Percentiles rank a stretch among this genome's conserved stretches.
phyloP scores from a whole-genome alignment of 2,329 filamentous ascomycete genomes.

The Fusarium coffeatum region DNA sequence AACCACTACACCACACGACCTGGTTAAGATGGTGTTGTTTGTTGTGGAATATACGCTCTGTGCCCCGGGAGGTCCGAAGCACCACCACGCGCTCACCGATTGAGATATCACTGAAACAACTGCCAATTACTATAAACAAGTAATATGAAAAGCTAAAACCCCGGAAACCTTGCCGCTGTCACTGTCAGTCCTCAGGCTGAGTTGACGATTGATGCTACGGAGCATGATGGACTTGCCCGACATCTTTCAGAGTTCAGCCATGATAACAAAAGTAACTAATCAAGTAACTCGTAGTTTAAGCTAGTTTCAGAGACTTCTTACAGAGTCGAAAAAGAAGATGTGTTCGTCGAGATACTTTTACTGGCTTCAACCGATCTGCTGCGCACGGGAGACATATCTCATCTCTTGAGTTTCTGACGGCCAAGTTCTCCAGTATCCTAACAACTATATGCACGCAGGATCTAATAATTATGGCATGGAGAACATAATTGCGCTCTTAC shows the following conservation, averaged over 20 bases:
- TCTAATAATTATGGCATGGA: not conserved
- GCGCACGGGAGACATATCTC: no score
- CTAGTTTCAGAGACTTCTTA: not conserved
- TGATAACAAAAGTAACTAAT: not conserved
- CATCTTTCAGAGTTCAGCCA: not conserved
- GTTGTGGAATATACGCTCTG: not conserved
- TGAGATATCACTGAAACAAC: not conserved
- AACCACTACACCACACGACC: not conserved
- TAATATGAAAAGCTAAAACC: rapidly evolving
- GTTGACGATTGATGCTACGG: not conserved
- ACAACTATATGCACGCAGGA: not conserved
- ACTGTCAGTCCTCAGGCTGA: not conserved
- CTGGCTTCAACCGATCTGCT: not conserved
- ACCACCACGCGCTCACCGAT: not conserved
- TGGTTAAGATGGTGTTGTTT: rapidly evolving
- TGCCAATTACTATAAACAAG: not conserved
- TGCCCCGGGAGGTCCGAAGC: no score
- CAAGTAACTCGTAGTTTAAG: not conserved
- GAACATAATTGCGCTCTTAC: not conserved
- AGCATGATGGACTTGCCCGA: not conserved
- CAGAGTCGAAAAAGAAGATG: not conserved
- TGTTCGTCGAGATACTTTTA: not conserved
- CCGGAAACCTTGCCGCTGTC: not conserved
- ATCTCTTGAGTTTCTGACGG: no score
- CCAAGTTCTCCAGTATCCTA: not conserved